Conservation (phyloP, 768 basidiomycete species). For the Artomyces pyxidatus region DNA sequence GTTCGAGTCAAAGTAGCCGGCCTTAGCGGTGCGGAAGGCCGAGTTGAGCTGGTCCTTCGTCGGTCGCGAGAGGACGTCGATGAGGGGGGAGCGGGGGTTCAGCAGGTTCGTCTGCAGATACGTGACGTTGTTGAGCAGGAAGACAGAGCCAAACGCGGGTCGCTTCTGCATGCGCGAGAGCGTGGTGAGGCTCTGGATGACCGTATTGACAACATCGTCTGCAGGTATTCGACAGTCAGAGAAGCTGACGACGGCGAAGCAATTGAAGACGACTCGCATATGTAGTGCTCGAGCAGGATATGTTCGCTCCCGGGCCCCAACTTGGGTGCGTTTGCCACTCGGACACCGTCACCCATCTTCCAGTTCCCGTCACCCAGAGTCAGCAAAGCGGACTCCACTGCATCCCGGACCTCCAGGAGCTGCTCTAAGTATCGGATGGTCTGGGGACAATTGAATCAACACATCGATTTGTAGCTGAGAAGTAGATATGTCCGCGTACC, state of each 20-base stretch:
- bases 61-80: slow-evolving; percentile 48
- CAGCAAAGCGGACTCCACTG: slow-evolving; percentile 55
- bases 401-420: slow-evolving; percentile 61
- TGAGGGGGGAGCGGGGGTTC: slow-evolving; percentile 38
- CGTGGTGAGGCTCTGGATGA: slow-evolving; percentile 49
- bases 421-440: slow-evolving; percentile 62
- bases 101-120: slow-evolving; percentile 59
- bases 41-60: slow-evolving; percentile 57
- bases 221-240: background rate
- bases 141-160: slow-evolving; percentile 63
- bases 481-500: slow-evolving; percentile 27
- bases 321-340: slow-evolving; percentile 36
- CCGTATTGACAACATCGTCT: slow-evolving; percentile 73
- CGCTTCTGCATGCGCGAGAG: slow-evolving; percentile 54
- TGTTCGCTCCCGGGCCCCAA: slow-evolving; percentile 46
- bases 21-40: slow-evolving; percentile 73
- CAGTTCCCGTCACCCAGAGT: slow-evolving; percentile 83
- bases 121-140: slow-evolving; percentile 72
- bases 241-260: background rate
- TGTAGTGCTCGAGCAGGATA: slow-evolving; percentile 64
- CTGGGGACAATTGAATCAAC: slow-evolving; percentile 24
- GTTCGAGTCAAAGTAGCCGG: slow-evolving; percentile 78
- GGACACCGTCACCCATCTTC: slow-evolving; percentile 84
- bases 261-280: slow-evolving; percentile 39
- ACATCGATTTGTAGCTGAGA: background rate